Evolutionary conservation across 148 eudicot genomes (phyloP), one percentile per base, ranked within the genome.

Genomic region (Rhododendron williamsianum): DNA sequence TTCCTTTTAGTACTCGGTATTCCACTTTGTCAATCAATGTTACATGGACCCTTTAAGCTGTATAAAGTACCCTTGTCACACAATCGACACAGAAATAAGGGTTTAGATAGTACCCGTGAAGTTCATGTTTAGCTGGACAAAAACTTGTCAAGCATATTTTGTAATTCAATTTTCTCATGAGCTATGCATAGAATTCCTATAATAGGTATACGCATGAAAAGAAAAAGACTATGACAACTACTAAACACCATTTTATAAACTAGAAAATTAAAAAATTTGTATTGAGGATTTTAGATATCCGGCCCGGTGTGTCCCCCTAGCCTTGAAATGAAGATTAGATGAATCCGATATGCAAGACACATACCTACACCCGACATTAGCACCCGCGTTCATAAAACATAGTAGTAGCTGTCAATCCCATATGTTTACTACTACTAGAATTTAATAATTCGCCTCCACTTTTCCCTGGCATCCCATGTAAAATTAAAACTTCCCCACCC

Each of bases 1-100:
- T 41, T 41, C 45, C 92, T 97, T 89, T 95, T 93, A 87, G 91
- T 67, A 67, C 35, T 33, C 10, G 35, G 72, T 67, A 67, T 67
- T 25, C 72, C 72, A 67, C 98, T 88, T 91, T 94, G 91, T 35
- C 36, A 63, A 63, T 63, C 27, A 63, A 63, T 60, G 67, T 21
- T 6, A 60, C 67, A 60, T 60, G 63, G 63, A 56, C 9, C n/a
- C 7, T 56, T 56, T 5, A 19, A 56, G 18, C 7, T 18, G 2
- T 56, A 56, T 19, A 56, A 56, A 4, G 0, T 16, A 56, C 23
- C 21, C 6, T 3, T 16, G 63, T 56, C 63, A 56, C 49, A 7
- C 49, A 46, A 46, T 41, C 7, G 45, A 41, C 45, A 5, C 45
- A 41, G 10, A 46, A 46, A 46, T 16, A 54, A 60, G 25, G n/a